These are phyloP conservation scores for Leccinum subatratum DNA, from an alignment of 1,284 basidiomycete genomes.

Conservation along the genomic window DNA sequence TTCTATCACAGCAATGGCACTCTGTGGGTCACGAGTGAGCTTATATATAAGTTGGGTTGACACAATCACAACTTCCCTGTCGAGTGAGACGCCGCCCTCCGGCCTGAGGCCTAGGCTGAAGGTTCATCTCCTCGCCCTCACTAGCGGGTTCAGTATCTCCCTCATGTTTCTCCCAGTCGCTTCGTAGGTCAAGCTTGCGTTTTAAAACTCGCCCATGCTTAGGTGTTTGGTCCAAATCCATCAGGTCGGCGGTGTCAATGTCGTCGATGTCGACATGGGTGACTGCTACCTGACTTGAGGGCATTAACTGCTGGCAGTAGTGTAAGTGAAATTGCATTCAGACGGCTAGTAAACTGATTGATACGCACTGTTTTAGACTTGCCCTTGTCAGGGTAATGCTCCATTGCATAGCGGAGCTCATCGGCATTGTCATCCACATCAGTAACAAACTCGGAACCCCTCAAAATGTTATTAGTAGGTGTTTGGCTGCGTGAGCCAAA, in stretches of 20 bases:
- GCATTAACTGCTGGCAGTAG: not conserved
- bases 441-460: not conserved
- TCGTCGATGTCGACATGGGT: not conserved
- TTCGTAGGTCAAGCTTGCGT: not conserved
- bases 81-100: not conserved
- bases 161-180: not conserved
- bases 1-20: not conserved
- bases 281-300: not conserved
- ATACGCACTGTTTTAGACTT: not conserved
- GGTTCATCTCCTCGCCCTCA: not conserved
- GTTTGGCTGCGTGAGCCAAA: not conserved
- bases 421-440: not conserved
- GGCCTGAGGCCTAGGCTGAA: not conserved
- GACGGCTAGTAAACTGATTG: not conserved
- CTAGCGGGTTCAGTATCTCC: not conserved
- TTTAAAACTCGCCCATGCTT: not conserved
- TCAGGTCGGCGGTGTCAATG: not conserved
- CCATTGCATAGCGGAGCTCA: not conserved
- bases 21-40: not conserved
- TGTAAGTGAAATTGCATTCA: not conserved
- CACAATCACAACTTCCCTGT: not conserved
- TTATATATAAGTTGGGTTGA: too few relatives aligned
- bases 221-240: not conserved
- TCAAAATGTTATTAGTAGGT: not conserved
- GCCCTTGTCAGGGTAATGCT: not conserved